phyloP scores from a whole-genome alignment of 306 rosid genomes.

The Prinsepia uniflora region DNA sequence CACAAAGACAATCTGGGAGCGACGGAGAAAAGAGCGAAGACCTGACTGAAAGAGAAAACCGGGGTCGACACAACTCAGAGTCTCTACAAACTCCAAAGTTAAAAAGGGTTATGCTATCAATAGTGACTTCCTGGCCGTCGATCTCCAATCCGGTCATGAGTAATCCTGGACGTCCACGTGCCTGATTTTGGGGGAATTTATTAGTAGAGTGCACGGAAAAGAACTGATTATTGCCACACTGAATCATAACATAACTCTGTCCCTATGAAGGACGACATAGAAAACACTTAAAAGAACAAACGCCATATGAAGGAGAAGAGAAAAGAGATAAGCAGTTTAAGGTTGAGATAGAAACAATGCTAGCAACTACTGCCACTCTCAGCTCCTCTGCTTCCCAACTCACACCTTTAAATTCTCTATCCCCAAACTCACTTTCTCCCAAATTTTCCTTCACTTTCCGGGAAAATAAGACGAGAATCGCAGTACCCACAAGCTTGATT shows the following conservation, averaged over 20 bases:
- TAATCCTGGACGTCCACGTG: constrained; percentile 30
- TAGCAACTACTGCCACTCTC: constrained; percentile 28
- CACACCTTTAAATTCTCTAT: constrained; percentile 17
- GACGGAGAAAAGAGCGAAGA: constrained; percentile 17
- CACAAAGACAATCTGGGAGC: not conserved
- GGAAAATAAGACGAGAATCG: constrained; percentile 17
- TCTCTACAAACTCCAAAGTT: not conserved
- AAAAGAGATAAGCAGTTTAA: constrained; percentile 42
- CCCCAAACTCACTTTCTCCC: constrained; percentile 16
- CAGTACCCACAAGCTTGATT: not conserved
- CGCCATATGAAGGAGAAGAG: not conserved
- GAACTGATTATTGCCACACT: not conserved
- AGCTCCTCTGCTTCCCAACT: constrained; percentile 44
- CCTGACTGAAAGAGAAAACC: constrained; percentile 24
- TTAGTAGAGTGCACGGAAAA: not conserved
- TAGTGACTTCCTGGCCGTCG: constrained; percentile 5
- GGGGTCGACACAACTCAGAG: constrained; percentile 22
- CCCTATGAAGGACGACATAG: not conserved
- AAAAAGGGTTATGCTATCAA: constrained; percentile 5
- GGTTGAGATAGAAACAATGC: constrained; percentile 34
- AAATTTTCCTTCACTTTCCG: constrained; percentile 30
- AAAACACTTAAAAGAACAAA: not conserved
- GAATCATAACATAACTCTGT: not conserved
- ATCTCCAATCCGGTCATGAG: constrained; percentile 14
- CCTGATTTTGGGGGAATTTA: not conserved